phyloP scores from a whole-genome alignment of 305 asterid genomes.

The Salvia sclarea region DNA sequence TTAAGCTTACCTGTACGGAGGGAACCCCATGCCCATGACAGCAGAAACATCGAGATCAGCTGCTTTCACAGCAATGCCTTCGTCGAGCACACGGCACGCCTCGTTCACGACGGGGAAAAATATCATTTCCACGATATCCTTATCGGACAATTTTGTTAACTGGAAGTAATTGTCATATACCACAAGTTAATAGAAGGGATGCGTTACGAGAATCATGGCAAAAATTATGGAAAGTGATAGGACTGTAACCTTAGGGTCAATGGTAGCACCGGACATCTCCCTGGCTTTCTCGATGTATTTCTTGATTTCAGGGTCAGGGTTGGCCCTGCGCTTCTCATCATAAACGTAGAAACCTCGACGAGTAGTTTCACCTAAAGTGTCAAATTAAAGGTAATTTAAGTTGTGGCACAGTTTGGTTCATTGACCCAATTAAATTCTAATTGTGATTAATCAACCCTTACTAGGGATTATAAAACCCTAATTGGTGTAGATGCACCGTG shows the following conservation, averaged over 20 bases:
- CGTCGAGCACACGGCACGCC: constrained; percentile 94
- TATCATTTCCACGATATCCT: constrained; percentile 93
- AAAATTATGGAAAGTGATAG: constrained; percentile 7
- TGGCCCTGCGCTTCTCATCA: constrained; percentile 85
- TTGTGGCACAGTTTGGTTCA: neutral
- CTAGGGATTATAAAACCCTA: too few relatives aligned
- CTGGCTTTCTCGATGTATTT: constrained; percentile 82
- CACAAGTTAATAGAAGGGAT: constrained; percentile 10
- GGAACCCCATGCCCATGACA: constrained; percentile 99
- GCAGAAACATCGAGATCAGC: constrained; percentile 91
- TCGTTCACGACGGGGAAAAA: constrained; percentile 99
- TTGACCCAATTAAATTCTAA: too few relatives aligned
- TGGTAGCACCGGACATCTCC: constrained; percentile 69
- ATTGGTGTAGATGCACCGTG: too few relatives aligned
- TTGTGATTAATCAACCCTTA: too few relatives aligned
- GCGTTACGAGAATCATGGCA: neutral
- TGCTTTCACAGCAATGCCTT: constrained; percentile 91
- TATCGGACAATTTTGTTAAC: constrained; percentile 69
- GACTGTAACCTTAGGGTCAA: constrained; percentile 78
- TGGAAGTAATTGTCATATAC: constrained; percentile 30
- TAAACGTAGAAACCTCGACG: constrained; percentile 78
- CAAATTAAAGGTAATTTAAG: constrained; percentile 11
- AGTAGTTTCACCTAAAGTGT: constrained; percentile 76
- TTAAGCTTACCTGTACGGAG: constrained; percentile 79
- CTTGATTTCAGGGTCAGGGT: constrained; percentile 87